These are phyloP conservation scores for Neurospora sublineolata DNA, from an alignment of 495 filamentous ascomycete species.

Conservation along the genomic window DNA sequence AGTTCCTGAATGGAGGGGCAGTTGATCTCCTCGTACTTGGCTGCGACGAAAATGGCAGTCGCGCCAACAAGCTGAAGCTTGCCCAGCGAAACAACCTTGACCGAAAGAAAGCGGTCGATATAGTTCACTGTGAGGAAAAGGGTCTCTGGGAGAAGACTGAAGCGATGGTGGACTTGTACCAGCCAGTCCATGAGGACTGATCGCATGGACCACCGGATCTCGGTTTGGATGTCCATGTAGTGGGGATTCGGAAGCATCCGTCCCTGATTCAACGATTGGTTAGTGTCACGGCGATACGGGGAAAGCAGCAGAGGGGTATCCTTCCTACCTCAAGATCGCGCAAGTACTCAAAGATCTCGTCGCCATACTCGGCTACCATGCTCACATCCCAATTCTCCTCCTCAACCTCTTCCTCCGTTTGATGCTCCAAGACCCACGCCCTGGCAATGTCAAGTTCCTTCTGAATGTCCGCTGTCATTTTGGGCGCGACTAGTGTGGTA, in stretches of 20 bases:
- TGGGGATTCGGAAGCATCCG: slow-evolving; percentile 73
- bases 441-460: slow-evolving; percentile 62
- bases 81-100: slow-evolving; percentile 84
- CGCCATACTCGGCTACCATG: slow-evolving; percentile 94
- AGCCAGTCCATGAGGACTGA: slow-evolving; percentile 97
- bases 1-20: slow-evolving; percentile 90
- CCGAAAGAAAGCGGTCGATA: slow-evolving; percentile 90
- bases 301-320: slow-evolving; percentile 7
- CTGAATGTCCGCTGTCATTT: slow-evolving; percentile 46
- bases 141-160: slow-evolving; percentile 84
- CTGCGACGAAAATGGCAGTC: slow-evolving; percentile 88
- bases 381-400: slow-evolving; percentile 91
- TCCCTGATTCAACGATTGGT: slow-evolving; percentile 36
- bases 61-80: slow-evolving; percentile 95
- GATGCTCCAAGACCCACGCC: slow-evolving; percentile 50
- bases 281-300: slow-evolving; percentile 3
- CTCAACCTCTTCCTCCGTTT: slow-evolving; percentile 48
- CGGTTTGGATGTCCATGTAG: slow-evolving; percentile 95
- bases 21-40: slow-evolving; percentile 98
- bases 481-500: slow-evolving; percentile 61
- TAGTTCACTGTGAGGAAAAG: slow-evolving; percentile 89
- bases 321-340: slow-evolving; percentile 72
- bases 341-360: slow-evolving; percentile 93
- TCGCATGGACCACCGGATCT: slow-evolving; percentile 98
- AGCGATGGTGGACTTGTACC: slow-evolving; percentile 87